Evolutionary conservation across 805 yeast genomes (phyloP), one percentile per base, ranked within the genome.

Genomic region (Candida incommunis): DNA sequence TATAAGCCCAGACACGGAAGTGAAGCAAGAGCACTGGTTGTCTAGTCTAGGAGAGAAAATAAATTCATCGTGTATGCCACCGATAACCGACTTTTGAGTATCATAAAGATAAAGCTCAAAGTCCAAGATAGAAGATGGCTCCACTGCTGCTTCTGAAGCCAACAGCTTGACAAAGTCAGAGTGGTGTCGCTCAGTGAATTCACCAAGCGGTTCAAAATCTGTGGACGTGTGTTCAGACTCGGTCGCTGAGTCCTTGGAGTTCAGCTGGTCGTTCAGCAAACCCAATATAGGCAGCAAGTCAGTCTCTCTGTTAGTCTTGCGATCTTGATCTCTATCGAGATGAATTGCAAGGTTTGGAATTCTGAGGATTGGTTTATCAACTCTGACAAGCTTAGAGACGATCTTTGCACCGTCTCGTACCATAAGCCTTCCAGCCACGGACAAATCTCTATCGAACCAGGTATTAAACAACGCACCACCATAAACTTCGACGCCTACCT

Each of bases 321-420:
- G 43, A 45, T 67, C 67, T 18, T 9, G 37, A n/a, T 31, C 37
- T n/a, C 37, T 31, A 16, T 31, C 37, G 53, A 90, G 69, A 65
- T 90, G 98, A 50, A 92, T 90, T 15, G 97, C 97, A 58, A 90
- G 70, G 1, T 96, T 86, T 41, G 98, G 97, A 45, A 90, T 90
- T 56, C 95, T 77, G 56, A 92, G 69, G 45, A 90, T 51, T 1
- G 98, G 96, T 60, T 75, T 82, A 51, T 82, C 76, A 50, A 92
- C 72, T 63, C 86, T 84, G 47, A 92, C 75, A 48, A 92, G 68
- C 55, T 71, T 77, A 2, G 95, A 75, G 42, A 75, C 74, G 46
- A 65, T 71, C 45, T 71, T 67, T 21, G 58, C 48, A 16, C 7
- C 18, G 26, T 71, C 72, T 34, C 65, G 69, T n/a, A 84, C 81